Conservation (phyloP, 139 green algal species). For the Limnomonas spitsbergensis region DNA sequence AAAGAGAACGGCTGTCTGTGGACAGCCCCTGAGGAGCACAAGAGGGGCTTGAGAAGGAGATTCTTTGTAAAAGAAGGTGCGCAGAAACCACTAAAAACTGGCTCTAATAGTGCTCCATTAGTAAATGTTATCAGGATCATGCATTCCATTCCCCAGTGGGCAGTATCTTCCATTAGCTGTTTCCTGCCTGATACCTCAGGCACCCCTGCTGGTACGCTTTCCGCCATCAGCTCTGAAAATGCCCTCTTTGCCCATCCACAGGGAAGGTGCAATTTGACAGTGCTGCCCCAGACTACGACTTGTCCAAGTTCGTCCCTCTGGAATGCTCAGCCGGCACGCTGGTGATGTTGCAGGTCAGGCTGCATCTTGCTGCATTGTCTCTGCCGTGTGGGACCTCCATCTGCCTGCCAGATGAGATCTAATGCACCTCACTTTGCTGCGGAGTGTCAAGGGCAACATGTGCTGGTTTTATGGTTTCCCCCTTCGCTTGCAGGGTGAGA, state of each 20-base stretch:
- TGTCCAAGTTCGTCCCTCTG: conserved; percentile 67
- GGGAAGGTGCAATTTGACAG: conserved; percentile 43
- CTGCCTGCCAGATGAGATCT: neutral
- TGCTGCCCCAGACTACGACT: conserved; percentile 41
- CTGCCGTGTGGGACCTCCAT: conserved; percentile 1
- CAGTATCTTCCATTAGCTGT: too few species aligned
- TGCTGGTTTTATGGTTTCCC: too few species aligned
- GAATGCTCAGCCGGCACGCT: conserved; percentile 74
- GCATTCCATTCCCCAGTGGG: too few species aligned
- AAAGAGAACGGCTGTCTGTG: conserved; percentile 92
- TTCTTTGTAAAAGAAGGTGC: conserved; percentile 13
- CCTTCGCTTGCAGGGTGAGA: conserved; percentile 24
- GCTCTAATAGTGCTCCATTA: neutral
- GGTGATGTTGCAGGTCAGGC: conserved; percentile 79
- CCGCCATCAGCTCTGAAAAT: too few species aligned
- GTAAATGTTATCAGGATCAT: too few species aligned
- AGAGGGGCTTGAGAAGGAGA: conserved; percentile 3
- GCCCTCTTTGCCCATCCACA: too few species aligned
- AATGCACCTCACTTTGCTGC: neutral
- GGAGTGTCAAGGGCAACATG: too few species aligned
- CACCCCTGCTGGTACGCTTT: too few species aligned
- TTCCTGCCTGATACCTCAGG: too few species aligned
- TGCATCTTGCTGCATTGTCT: conserved; percentile 1
- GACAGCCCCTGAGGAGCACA: conserved; percentile 42
- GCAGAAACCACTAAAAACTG: neutral